Percentiles rank a stretch among this genome's conserved stretches.
phyloP scores from a whole-genome alignment of 805 yeast genomes.

The Cyberlindnera nakhonratchasimensis region DNA sequence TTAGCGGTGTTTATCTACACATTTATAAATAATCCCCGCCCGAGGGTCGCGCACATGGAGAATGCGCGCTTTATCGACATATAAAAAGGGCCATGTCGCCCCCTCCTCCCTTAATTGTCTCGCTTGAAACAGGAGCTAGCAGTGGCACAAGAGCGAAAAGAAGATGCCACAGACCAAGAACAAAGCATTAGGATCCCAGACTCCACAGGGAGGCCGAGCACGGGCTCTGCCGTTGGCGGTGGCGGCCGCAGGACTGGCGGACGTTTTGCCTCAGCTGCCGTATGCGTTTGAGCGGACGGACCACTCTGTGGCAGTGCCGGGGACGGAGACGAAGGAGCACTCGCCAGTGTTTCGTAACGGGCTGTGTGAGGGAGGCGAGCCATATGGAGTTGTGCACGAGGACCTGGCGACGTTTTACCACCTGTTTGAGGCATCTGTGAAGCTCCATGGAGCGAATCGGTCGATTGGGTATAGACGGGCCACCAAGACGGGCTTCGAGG shows the following conservation, averaged over 20 bases:
- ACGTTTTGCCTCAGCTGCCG: constrained; percentile 20
- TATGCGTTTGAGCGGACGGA: constrained; percentile 20
- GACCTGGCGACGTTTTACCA: constrained; percentile 42
- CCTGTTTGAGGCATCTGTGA: constrained; percentile 41
- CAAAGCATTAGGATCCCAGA: too few relatives aligned
- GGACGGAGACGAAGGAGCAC: constrained; percentile 37
- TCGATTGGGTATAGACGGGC: constrained; percentile 47
- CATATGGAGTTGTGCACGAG: constrained; percentile 40
- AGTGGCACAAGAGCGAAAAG: too few relatives aligned
- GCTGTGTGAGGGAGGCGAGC: constrained; percentile 27
- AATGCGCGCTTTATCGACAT: too few relatives aligned
- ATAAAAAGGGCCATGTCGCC: too few relatives aligned
- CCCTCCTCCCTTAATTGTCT: too few relatives aligned
- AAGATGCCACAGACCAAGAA: too few relatives aligned
- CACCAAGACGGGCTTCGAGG: constrained; percentile 33
- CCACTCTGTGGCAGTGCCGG: constrained; percentile 24
- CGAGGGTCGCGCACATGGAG: too few relatives aligned
- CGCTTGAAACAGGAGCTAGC: too few relatives aligned
- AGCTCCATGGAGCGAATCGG: constrained; percentile 34
- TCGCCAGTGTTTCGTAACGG: constrained; percentile 51
- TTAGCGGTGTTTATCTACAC: too few relatives aligned
- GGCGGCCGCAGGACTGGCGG: constrained; percentile 10
- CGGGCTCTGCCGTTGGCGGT: constrained; percentile 10
- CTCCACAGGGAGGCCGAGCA: too few relatives aligned
- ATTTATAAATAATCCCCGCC: too few relatives aligned